Base-by-base conservation (phyloP, 257 asterid genomes). In the Penstemon barbatus region DNA sequence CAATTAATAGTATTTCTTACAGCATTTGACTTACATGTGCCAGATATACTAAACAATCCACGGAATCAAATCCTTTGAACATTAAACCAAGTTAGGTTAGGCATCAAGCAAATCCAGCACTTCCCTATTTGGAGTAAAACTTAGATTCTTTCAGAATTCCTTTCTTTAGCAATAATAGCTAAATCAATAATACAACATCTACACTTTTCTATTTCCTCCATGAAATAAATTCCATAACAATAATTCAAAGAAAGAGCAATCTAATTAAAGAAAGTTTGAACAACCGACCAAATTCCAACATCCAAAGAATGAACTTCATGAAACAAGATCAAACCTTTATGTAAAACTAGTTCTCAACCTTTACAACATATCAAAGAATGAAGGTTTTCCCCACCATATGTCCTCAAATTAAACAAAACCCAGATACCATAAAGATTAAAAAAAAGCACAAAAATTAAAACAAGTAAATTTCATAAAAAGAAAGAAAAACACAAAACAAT, bases 321-420 rank as follows among this genome's bases (percentile, higher is more conserved):
- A 63, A 49, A 39, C 61, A 75, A 72, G 72, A 75, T 66, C 68
- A 69, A 70, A 57, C 13, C 65, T 56, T 71, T 63, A 53, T 45
- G 49, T 7, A 41, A 49, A 60, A 68, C 18, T 67, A 54, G 43
- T 67, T 59, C 11, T 54, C 64, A 45, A 69, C 25, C 44, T 50
- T 19, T 71, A 65, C 37, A 64, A 5, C 18, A 73, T 11, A 49
- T 3, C 46, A 5, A 40, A 65, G 41, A 11, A 6, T 69, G 57
- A 44, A 33, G 41, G n/a, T 46, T 6, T 50, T 68, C 72, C 56
- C 68, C 44, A 67, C 58, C 51, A 10, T 57, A 7, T 58, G 2
- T 53, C 41, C n/a, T 33, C 50, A 33, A 70, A 52, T 66, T 19
- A 36, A 46, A 18, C 57, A 54, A 68, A 40, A n/a, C 45, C 61